These are phyloP conservation scores for Suillus weaverae DNA, from an alignment of 768 basidiomycete species.

Conservation along the genomic window DNA sequence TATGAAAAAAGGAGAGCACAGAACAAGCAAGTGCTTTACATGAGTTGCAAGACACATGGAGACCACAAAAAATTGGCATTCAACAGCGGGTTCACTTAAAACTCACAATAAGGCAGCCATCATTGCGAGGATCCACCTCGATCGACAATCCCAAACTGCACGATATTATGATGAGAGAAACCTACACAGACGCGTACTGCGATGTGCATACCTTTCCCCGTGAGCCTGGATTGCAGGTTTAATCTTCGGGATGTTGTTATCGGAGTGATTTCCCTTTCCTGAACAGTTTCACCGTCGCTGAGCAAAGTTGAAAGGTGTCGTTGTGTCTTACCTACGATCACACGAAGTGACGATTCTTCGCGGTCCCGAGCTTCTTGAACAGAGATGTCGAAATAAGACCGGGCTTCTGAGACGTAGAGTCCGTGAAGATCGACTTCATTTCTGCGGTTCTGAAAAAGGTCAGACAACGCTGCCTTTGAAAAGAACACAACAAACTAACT, in stretches of 20 bases:
- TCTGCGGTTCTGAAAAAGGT: slow-evolving; percentile 28
- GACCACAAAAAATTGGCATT: not conserved
- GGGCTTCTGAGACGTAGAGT: slow-evolving; percentile 85
- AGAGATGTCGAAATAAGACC: slow-evolving; percentile 64
- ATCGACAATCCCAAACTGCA: slow-evolving; percentile 61
- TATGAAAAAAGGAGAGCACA: not conserved
- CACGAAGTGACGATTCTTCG: slow-evolving; percentile 57
- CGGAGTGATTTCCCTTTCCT: slow-evolving; percentile 85
- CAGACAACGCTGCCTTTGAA: not conserved
- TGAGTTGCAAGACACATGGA: too few species aligned
- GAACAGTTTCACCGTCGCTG: not conserved
- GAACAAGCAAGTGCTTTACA: not conserved
- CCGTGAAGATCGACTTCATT: slow-evolving; percentile 85
- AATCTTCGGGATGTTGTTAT: slow-evolving; percentile 70
- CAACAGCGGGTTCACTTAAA: not conserved
- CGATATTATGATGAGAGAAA: not conserved
- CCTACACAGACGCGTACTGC: not conserved
- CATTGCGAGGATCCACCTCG: slow-evolving; percentile 71
- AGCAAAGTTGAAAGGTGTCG: not conserved
- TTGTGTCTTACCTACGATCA: slow-evolving; percentile 72
- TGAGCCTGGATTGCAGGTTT: slow-evolving; percentile 85
- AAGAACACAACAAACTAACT: slow-evolving; percentile 2
- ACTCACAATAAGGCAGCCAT: slow-evolving; percentile 75
- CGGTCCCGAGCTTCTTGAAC: slow-evolving; percentile 58
- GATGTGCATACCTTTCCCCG: slow-evolving; percentile 62